phyloP scores from a whole-genome alignment of 768 basidiomycete genomes.

The Paxillus rubicundulus region DNA sequence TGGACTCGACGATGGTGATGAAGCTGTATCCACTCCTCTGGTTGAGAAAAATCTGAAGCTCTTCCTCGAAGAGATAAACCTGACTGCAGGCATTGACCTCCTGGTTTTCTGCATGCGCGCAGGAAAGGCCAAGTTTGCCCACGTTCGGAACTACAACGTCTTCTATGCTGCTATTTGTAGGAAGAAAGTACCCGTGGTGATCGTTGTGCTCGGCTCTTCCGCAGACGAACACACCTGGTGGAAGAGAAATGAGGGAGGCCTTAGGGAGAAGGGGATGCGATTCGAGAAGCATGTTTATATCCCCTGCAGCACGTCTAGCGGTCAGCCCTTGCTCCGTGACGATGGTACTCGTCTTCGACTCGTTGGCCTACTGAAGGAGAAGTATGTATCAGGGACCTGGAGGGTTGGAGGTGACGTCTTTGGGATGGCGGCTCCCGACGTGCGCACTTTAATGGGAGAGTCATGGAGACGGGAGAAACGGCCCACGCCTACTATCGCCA shows the following conservation, averaged over 20 bases:
- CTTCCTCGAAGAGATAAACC: conserved; percentile 13
- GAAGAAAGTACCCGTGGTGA: conserved; percentile 29
- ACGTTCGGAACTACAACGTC: conserved; percentile 27
- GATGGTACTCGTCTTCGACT: conserved; percentile 1
- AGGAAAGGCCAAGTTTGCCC: conserved; percentile 16
- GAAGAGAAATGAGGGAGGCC: conserved; percentile 24
- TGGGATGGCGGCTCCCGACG: conserved; percentile 14
- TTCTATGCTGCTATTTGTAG: conserved; percentile 31
- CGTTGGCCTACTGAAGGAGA: conserved; percentile 9
- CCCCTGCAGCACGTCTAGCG: conserved; percentile 4
- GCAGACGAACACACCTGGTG: conserved; percentile 28
- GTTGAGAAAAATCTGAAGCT: conserved; percentile 16
- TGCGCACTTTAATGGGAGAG: conserved; percentile 17
- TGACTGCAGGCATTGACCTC: conserved; percentile 18
- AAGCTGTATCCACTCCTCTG: conserved; percentile 4
- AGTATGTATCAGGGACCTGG: conserved; percentile 13
- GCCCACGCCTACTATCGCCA: conserved; percentile 19
- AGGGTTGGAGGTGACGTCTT: conserved; percentile 3
- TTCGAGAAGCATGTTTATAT: conserved; percentile 29
- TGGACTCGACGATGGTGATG: conserved; percentile 11
- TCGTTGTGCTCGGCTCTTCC: conserved; percentile 33
- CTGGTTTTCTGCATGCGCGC: conserved; percentile 30
- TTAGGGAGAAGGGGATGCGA: conserved; percentile 16
- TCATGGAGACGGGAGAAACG: conserved; percentile 5
- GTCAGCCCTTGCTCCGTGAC: background rate